Conservation (phyloP, 1,284 basidiomycete species). For the Malassezia equina region DNA sequence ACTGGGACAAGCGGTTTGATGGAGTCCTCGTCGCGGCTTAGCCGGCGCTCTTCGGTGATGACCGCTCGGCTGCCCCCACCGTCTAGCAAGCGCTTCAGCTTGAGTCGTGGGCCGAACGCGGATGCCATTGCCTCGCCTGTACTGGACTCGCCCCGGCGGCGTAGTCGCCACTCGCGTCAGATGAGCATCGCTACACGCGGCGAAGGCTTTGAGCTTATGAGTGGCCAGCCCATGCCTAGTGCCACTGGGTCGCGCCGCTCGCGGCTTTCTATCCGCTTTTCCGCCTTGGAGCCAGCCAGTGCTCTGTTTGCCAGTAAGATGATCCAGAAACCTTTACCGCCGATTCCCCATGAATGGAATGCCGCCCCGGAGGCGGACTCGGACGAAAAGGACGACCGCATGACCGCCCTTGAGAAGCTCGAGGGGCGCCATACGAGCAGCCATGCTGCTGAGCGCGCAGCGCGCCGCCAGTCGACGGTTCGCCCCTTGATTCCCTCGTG, state of each 20-base stretch:
- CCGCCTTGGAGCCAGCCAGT: constrained; percentile 14
- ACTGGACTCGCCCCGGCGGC: not conserved
- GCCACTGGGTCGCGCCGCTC: not conserved
- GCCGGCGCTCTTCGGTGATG: not conserved
- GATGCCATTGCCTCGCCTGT: not conserved
- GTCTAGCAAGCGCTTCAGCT: not conserved
- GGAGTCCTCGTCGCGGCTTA: not conserved
- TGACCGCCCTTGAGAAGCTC: constrained; percentile 12
- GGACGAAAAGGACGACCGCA: constrained; percentile 7
- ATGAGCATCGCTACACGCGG: constrained; percentile 12
- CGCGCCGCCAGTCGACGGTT: not conserved
- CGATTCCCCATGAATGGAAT: constrained; percentile 8
- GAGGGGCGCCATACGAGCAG: constrained; percentile 7
- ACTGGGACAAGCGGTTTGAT: not conserved
- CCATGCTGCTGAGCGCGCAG: not conserved
- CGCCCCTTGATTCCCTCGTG: constrained; percentile 6
- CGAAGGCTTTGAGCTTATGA: constrained; percentile 14
- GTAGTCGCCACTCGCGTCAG: constrained; percentile 15
- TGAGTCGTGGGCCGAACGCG: not conserved
- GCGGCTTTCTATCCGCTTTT: constrained; percentile 10
- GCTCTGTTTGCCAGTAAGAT: constrained; percentile 2
- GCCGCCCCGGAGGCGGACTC: constrained; percentile 1
- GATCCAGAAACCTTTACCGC: constrained; percentile 6
- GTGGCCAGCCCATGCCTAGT: constrained; percentile 1
- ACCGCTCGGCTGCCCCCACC: not conserved